Percentiles rank a stretch among this genome's conserved stretches.
These are phyloP conservation scores for Entomophthora muscae DNA, from an alignment of 371 early-diverging fungal species.

Conservation along the genomic window DNA sequence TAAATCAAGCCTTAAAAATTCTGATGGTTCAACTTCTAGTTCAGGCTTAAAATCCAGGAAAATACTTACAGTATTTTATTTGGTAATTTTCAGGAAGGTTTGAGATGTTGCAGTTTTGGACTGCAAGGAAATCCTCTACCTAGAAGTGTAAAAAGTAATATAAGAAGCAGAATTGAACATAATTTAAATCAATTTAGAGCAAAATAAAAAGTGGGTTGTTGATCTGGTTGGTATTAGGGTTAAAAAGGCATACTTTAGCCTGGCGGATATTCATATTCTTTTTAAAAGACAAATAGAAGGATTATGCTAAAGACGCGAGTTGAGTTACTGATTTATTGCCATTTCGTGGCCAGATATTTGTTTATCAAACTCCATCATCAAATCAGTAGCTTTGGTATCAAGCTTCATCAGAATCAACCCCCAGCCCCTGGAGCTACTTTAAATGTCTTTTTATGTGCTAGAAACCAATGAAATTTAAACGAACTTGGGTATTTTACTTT, in stretches of 20 bases:
- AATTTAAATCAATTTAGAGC: neutral
- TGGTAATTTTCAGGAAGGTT: constrained; percentile 97
- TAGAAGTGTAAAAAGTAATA: constrained; percentile 13
- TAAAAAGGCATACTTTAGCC: constrained; percentile 25
- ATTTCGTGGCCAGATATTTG: too few species aligned
- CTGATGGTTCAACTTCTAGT: neutral
- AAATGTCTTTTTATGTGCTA: too few species aligned
- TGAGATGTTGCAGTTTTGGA: constrained; percentile 91
- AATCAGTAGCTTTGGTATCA: too few species aligned
- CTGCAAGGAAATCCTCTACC: constrained; percentile 57
- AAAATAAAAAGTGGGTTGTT: neutral
- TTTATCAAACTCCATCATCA: too few species aligned
- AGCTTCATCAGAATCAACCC: too few species aligned
- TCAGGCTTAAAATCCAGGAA: neutral
- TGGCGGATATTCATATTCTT: constrained; percentile 40
- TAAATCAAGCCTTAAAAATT: neutral
- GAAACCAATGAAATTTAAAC: too few species aligned
- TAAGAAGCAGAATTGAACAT: neutral
- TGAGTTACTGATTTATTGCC: too few species aligned
- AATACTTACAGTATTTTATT: constrained; percentile 83
- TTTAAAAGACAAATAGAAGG: too few species aligned
- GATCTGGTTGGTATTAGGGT: neutral
- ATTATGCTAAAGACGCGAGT: too few species aligned
- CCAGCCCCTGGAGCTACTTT: too few species aligned
- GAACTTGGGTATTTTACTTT: too few species aligned